Evolutionary conservation across 306 rosid genomes (phyloP), one percentile per base, ranked within the genome.

Genomic region (Trichosanthes truncata): DNA sequence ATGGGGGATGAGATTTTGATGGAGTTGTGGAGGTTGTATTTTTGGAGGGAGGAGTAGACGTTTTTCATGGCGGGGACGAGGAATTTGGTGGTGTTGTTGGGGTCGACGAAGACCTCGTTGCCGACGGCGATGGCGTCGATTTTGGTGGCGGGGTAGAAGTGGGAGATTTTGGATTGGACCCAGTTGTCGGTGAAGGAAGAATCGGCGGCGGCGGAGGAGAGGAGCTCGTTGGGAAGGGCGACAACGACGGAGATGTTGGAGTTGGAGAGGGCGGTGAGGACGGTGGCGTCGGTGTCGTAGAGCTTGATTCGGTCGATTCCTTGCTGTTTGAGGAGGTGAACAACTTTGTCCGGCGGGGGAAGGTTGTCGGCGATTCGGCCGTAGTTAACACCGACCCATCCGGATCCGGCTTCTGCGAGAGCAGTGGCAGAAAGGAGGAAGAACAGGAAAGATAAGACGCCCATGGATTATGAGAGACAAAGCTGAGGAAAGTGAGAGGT

Each of bases 71-170:
- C 98, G 40, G 93, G 86, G 9, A 94, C 88, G 51, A 94, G 94
- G 88, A 79, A 90, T 0, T 79, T 31, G 9, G 97, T 89, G 1
- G 87, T 86, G 88, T 87, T 90, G 33, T 84, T 87, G 0, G 93
- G 90, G 87, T 90, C 94, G 2, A 48, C 93, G 77, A 94, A 92
- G 21, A 92, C 98, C 76, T 94, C 98, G 80, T 94, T 94, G 0
- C 98, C 98, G 20, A 94, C 88, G 20, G 96, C 93, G 11, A 94
- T 85, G 90, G 96, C 91, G 72, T 86, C 88, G 66, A 92, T 87
- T 51, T 89, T 79, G 9, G 97, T 92, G 57, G 87, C 80, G 0
- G 98, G 98, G 86, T 83, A 53, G 85, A 77, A 87, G 0, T 6
- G 77, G 3, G 87, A 26, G 82, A 94, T 87, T 83, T 85, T 94